A percentile compares a stretch with the other conserved stretches of the same genome.
Conservation (phyloP, 768 basidiomycete species). For the Lanmaoa rubissima region DNA sequence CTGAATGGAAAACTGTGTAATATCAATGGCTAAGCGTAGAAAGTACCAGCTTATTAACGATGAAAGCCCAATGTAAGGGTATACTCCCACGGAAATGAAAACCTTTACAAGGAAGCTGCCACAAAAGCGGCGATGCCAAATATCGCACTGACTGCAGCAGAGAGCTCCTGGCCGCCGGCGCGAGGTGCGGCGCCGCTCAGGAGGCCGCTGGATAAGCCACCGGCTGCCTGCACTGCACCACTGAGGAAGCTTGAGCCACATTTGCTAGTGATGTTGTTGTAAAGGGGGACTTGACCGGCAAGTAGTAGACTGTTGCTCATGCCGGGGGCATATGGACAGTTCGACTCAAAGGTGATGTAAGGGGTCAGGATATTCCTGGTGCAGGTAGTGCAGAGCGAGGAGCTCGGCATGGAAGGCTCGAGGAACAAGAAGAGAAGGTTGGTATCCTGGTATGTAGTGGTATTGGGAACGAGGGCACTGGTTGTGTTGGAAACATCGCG, state of each 20-base stretch:
- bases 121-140: slow-evolving; percentile 35
- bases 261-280: slow-evolving; percentile 52
- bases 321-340: slow-evolving; percentile 74
- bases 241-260: slow-evolving; percentile 76
- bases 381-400: slow-evolving; percentile 77
- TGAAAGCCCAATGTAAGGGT: slow-evolving; percentile 17
- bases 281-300: slow-evolving; percentile 61
- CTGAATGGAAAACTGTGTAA: slow-evolving; percentile 9
- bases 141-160: slow-evolving; percentile 31
- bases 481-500: slow-evolving; percentile 32
- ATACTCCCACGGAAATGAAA: slow-evolving; percentile 11
- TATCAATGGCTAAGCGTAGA: slow-evolving; percentile 10
- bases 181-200: slow-evolving; percentile 31
- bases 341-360: slow-evolving; percentile 76
- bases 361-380: slow-evolving; percentile 69
- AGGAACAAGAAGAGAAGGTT: slow-evolving; percentile 86
- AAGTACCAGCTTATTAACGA: slow-evolving; percentile 25
- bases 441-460: slow-evolving; percentile 48
- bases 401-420: slow-evolving; percentile 44
- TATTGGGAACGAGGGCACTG: slow-evolving; percentile 45
- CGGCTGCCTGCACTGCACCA: slow-evolving; percentile 67
- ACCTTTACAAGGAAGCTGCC: slow-evolving; percentile 27
- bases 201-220: slow-evolving; percentile 45
- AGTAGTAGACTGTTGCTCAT: slow-evolving; percentile 63
- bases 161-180: slow-evolving; percentile 23